phyloP scores from a whole-genome alignment of 495 filamentous ascomycete species.

The Chaetomium tenue region DNA sequence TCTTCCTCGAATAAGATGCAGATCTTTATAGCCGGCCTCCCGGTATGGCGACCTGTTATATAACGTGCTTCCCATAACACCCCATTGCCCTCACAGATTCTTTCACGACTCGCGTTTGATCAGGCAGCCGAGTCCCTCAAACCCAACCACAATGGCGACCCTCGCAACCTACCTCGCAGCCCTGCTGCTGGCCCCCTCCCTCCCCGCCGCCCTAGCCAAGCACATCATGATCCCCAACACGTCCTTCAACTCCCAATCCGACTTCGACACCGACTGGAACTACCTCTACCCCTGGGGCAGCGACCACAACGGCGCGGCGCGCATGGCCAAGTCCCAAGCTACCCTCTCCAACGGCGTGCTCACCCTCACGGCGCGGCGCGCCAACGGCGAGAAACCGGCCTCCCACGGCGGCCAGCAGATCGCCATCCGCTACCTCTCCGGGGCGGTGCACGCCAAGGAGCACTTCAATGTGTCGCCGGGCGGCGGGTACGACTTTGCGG shows the following conservation, averaged over 20 bases:
- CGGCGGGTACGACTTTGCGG: constrained; percentile 53
- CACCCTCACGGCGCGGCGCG: constrained; percentile 49
- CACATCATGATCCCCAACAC: constrained; percentile 52
- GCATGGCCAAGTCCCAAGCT: constrained; percentile 50
- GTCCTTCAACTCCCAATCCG: constrained; percentile 51
- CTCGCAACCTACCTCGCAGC: constrained; percentile 4
- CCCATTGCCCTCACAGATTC: neutral
- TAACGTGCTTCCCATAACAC: neutral
- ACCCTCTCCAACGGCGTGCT: constrained; percentile 38
- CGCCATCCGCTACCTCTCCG: constrained; percentile 54
- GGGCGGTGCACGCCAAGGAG: constrained; percentile 50
- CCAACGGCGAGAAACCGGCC: constrained; percentile 44
- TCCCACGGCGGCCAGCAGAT: constrained; percentile 48
- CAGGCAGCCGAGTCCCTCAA: too few relatives aligned
- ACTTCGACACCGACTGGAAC: constrained; percentile 52
- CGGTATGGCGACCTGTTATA: neutral
- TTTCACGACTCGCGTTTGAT: too few relatives aligned
- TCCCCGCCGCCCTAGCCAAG: constrained; percentile 29
- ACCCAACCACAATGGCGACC: neutral
- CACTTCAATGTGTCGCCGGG: constrained; percentile 47
- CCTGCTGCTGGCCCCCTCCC: constrained; percentile 14
- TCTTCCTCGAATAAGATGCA: neutral
- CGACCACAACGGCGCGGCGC: constrained; percentile 57
- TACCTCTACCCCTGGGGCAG: constrained; percentile 52
- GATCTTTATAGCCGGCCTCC: neutral